Evolutionary conservation across 805 yeast species (phyloP).

Genomic region (Naumovozyma castellii): DNA sequence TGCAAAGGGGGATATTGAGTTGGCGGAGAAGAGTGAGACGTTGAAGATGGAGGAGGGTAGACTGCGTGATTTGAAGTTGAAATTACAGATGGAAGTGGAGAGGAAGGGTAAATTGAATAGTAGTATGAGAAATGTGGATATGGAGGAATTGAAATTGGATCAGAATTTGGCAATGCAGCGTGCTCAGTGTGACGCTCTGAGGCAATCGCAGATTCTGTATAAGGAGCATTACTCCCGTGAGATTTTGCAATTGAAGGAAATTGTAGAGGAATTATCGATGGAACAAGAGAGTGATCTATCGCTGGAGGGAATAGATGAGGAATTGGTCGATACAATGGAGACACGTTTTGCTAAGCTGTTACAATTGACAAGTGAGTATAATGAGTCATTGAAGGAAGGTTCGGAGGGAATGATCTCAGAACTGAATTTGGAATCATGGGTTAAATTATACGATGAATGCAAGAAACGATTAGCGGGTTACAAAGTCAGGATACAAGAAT

Average conservation of each 20-base stretch:
- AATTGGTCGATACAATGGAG: slow-evolving; percentile 1
- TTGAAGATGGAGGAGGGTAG: slow-evolving; percentile 34
- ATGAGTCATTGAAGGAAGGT: not conserved
- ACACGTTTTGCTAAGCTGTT: not conserved
- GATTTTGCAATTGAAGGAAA: slow-evolving; percentile 5
- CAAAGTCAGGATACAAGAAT: not conserved
- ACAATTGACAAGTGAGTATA: not conserved
- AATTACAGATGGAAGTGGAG: slow-evolving; percentile 1
- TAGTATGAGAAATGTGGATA: slow-evolving; percentile 1
- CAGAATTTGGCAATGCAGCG: slow-evolving; percentile 14
- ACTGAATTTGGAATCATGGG: slow-evolving; percentile 11
- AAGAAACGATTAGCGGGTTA: not conserved
- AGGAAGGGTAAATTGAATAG: slow-evolving; percentile 2
- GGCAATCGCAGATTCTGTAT: slow-evolving; percentile 17
- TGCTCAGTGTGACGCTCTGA: slow-evolving; percentile 18
- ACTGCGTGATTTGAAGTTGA: slow-evolving; percentile 19
- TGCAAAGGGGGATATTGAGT: slow-evolving; percentile 42
- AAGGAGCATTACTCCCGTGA: slow-evolving; percentile 13
- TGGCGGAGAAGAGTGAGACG: slow-evolving; percentile 47
- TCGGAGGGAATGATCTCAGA: not conserved
- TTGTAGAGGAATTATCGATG: slow-evolving; percentile 1
- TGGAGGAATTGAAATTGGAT: slow-evolving; percentile 3
- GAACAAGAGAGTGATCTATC: slow-evolving; percentile 1
- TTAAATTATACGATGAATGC: slow-evolving; percentile 11
- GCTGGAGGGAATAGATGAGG: too few relatives aligned